These are phyloP conservation scores for Zostera marina DNA, from an alignment of 116 monocot genomes.

Conservation along the genomic window DNA sequence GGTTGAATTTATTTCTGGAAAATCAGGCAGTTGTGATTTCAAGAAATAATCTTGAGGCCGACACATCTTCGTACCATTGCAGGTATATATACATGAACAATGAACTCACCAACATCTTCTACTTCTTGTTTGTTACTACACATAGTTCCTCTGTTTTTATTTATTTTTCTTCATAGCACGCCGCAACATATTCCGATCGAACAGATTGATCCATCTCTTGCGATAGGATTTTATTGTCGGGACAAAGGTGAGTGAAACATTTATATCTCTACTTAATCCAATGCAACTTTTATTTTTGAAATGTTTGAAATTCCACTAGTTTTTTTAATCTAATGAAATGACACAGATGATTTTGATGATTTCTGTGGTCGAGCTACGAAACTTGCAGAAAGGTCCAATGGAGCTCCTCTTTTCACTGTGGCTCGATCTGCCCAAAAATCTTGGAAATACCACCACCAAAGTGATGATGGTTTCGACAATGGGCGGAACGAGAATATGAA, in stretches of 20 bases:
- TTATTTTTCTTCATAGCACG: slow-evolving; percentile 18
- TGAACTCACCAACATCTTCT: not conserved
- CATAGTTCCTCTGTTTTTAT: not conserved
- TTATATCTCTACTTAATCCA: not conserved
- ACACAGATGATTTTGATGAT: slow-evolving; percentile 79
- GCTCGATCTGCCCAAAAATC: slow-evolving; percentile 23
- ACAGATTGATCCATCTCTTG: slow-evolving; percentile 81
- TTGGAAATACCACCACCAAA: slow-evolving; percentile 7
- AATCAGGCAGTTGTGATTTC: slow-evolving; percentile 54
- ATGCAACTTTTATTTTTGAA: too few species aligned
- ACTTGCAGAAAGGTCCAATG: slow-evolving; percentile 57
- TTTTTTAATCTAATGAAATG: not conserved
- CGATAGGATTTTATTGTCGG: slow-evolving; percentile 92
- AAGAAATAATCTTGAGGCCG: slow-evolving; percentile 32
- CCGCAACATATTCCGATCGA: slow-evolving; percentile 61
- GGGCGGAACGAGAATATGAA: slow-evolving; percentile 1
- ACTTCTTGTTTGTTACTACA: not conserved
- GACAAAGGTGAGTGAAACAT: slow-evolving; percentile 58
- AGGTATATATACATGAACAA: slow-evolving; percentile 21
- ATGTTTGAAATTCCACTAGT: not conserved
- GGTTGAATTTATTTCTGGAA: too few species aligned
- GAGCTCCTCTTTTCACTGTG: slow-evolving; percentile 89
- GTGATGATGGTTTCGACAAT: not conserved
- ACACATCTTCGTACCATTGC: slow-evolving; percentile 95
- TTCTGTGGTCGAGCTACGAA: slow-evolving; percentile 61